These are phyloP conservation scores for Coniophora puteana DNA, from an alignment of 1,284 basidiomycete genomes.

Conservation along the genomic window DNA sequence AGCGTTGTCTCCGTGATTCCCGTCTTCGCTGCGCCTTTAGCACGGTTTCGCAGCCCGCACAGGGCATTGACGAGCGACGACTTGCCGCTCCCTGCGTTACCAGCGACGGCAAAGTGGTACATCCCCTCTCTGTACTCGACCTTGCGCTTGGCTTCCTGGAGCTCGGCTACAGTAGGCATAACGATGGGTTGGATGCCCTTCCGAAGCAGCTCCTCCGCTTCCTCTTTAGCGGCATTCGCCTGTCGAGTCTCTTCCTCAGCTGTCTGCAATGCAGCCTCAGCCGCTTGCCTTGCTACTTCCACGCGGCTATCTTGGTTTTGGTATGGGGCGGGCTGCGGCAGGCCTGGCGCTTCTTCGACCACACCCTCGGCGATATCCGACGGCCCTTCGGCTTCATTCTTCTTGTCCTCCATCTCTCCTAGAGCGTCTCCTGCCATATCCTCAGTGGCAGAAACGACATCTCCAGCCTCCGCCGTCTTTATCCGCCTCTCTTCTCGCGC, in stretches of 20 bases:
- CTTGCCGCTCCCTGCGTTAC: slow-evolving; percentile 9
- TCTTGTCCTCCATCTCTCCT: slow-evolving; percentile 18
- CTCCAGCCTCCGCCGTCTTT: slow-evolving; percentile 21
- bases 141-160: slow-evolving; percentile 6
- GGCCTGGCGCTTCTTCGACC: slow-evolving; percentile 21
- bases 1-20: slow-evolving; percentile 15
- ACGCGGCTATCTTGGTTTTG: background rate
- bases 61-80: slow-evolving; percentile 12
- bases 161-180: slow-evolving; percentile 14
- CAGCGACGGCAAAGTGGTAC: slow-evolving; percentile 13
- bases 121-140: slow-evolving; percentile 15
- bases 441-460: too few species aligned
- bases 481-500: slow-evolving; percentile 19
- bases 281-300: background rate
- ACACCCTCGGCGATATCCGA: slow-evolving; percentile 18
- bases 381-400: too few species aligned
- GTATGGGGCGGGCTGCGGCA: slow-evolving; percentile 19
- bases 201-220: slow-evolving; percentile 8
- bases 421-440: slow-evolving; percentile 16
- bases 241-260: background rate
- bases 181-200: slow-evolving; percentile 16
- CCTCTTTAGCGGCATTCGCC: slow-evolving; percentile 6
- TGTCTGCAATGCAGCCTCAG: background rate
- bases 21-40: slow-evolving; percentile 16
- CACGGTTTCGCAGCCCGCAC: slow-evolving; percentile 5